Evolutionary conservation across 306 rosid species (phyloP), one percentile per base, ranked within the genome.

Genomic region (Prunus campanulata): DNA sequence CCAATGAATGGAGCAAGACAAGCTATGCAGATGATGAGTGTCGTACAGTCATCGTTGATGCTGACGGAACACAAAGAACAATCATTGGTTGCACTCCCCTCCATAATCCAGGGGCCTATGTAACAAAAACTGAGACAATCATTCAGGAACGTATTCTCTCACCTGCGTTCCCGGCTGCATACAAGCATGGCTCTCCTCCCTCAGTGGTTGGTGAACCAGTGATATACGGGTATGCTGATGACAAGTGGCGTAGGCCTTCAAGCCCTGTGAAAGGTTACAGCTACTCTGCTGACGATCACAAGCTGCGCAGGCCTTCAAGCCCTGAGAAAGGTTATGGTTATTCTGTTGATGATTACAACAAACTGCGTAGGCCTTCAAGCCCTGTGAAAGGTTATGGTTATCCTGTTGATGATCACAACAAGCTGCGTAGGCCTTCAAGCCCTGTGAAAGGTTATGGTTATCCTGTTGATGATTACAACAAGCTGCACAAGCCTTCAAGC

Each of bases 371-470:
- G 64, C 44, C 55, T 65, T 27, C 80, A 47, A 73, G 72, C 70
- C 89, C 82, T 14, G 54, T 46, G 62, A 81, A 66, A 54, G 63
- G 50, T 14, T 72, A 71, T 29, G 80, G 76, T 42, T 55, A 86
- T 66, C 81, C 77, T 46, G 20, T 22, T 50, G 76, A 74, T 32
- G 82, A 82, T 46, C 42, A 67, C 27, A 35, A 55, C 18, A 13
- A 32, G 78, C 19, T 57, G 48, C 52, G 15, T 12, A 78, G 52
- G 63, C 42, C 49, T 62, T 29, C 79, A 52, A 71, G 70, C 66
- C 89, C 80, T 11, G 52, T 55, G 56, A 81, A 66, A 54, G 57
- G 57, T 10, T 66, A 71, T 42, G 80, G 72, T 27, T 55, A 86
- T 66, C 83, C 77, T 59, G 55, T 15, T 51, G 76, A 71, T 32